phyloP scores from a whole-genome alignment of 805 yeast species.

The Metschnikowia peoriensis region DNA sequence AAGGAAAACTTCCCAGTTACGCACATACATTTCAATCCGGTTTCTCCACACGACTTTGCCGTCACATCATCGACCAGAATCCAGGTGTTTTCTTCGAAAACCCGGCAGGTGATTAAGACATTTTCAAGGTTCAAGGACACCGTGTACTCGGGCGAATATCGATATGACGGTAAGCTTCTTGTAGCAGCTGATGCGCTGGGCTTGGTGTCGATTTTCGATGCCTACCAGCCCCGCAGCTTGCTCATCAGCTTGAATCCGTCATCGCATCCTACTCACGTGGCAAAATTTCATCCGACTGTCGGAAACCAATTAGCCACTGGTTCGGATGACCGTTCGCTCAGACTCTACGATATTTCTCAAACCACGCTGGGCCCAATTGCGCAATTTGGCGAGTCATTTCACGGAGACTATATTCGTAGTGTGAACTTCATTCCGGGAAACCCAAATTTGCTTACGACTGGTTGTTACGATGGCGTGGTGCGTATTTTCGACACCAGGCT shows the following conservation, averaged over 20 bases:
- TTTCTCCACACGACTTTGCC: conserved; percentile 86
- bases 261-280: conserved; percentile 86
- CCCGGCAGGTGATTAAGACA: conserved; percentile 86
- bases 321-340: conserved; percentile 83
- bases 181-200: conserved; percentile 97
- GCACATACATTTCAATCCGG: conserved; percentile 84
- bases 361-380: conserved; percentile 66
- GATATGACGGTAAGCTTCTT: conserved; percentile 85
- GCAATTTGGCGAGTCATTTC: conserved; percentile 59
- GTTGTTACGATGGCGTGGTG: conserved; percentile 88
- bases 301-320: conserved; percentile 80
- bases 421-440: conserved; percentile 74
- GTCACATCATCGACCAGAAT: conserved; percentile 88
- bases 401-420: conserved; percentile 84
- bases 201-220: conserved; percentile 84
- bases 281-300: conserved; percentile 80
- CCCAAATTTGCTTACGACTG: conserved; percentile 81
- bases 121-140: conserved; percentile 86
- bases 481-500: conserved; percentile 80
- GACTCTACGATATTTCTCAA: conserved; percentile 85
- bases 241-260: conserved; percentile 81
- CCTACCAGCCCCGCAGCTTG: conserved; percentile 72
- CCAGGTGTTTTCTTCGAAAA: conserved; percentile 90
- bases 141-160: conserved; percentile 86
- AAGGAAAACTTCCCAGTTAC: conserved; percentile 92